Base-by-base conservation (phyloP, 352 stramenopile genomes). In the Phytophthora citrophthora region DNA sequence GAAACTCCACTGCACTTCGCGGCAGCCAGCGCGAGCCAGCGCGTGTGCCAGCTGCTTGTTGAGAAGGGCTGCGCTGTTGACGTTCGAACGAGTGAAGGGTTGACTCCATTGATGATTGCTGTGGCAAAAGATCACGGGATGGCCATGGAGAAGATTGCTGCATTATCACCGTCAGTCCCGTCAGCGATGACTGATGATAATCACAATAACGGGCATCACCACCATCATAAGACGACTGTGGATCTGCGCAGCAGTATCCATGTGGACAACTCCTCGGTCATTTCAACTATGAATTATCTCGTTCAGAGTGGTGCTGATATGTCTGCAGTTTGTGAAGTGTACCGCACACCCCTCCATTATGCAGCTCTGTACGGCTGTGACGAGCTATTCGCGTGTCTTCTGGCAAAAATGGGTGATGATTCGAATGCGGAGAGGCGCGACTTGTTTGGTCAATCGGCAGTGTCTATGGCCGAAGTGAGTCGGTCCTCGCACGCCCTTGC, bases 1-100 rank as follows among this genome's bases (percentile, higher is more conserved):
- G 82, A 95, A 23, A 90, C 88, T 5, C 76, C 88, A 16, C 67
- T 96, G 0, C 88, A 96, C 60, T 94, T 94, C 55, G 88, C 85
- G 18, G 86, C 88, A 23, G 79, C 79, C 23, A 84, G 84, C 32
- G 83, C 77, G 3, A 81, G 76, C 38, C 79, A 78, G 23, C 69
- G 73, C 23, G 83, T 91, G 38, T 93, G 85, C 51, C 67, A 88
- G 50, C 56, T 90, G 10, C 60, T 96, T 10, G 74, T 94, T n/a
- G 83, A 93, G 39, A 78, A 81, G 23, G 85, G 88, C 31, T 83
- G 78, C 31, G 64, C 81, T 57, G 72, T 94, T 16, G 79, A 96
- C 61, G 78, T 82, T 44, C 81, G 85, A 13, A 94, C 86, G 43
- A 81, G 69, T 26, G 64, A 89, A 50, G 86, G 85, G 1, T 50